Evolutionary conservation across 2,329 filamentous ascomycete genomes (phyloP).

Genomic region (Falciphora oryzae): DNA sequence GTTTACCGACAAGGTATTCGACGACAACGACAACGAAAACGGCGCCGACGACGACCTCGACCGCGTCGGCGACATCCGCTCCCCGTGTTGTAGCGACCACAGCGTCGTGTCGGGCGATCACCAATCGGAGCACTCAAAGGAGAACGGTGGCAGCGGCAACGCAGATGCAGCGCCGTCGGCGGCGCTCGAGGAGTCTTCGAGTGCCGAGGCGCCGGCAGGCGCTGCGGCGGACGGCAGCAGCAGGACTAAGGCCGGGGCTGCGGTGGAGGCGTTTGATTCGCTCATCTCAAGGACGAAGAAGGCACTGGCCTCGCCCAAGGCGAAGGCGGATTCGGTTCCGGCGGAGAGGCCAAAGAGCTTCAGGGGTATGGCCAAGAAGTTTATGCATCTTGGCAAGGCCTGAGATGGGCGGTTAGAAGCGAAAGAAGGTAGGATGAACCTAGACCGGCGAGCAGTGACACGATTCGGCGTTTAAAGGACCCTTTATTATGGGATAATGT

Average conservation of each 20-base stretch:
- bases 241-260: background rate
- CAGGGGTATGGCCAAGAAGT: background rate
- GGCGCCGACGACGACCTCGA: background rate
- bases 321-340: background rate
- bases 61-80: background rate
- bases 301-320: background rate
- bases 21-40: background rate
- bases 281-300: background rate
- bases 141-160: background rate
- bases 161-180: background rate
- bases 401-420: background rate
- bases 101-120: background rate
- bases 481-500: no score
- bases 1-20: background rate
- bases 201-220: background rate
- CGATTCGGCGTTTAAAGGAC: no score
- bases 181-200: background rate
- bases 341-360: background rate
- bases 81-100: background rate
- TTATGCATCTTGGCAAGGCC: background rate
- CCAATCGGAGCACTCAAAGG: background rate
- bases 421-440: background rate
- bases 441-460: no score
- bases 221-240: background rate
- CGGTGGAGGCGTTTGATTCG: background rate